A percentile compares a stretch with the other conserved stretches of the same genome.
Conservation (phyloP, 257 asterid species). For the Jaltomata sinuosa region DNA sequence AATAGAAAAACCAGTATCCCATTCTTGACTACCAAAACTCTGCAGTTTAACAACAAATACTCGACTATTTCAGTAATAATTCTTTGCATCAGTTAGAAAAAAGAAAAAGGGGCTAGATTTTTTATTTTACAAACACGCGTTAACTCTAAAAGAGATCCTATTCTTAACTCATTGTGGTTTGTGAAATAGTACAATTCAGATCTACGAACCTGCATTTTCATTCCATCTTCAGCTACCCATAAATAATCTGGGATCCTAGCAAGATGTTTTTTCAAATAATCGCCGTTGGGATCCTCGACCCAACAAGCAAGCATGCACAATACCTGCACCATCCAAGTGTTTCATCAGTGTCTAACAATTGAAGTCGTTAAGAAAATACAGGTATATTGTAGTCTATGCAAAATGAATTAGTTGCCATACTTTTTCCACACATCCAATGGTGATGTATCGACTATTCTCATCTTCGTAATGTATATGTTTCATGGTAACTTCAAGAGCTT, state of each 20-base stretch:
- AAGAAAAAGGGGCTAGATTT: background rate
- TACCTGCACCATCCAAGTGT: slow-evolving; percentile 7
- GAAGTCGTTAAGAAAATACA: background rate
- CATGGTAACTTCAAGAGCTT: slow-evolving; percentile 55
- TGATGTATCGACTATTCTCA: slow-evolving; percentile 58
- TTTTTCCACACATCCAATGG: slow-evolving; percentile 61
- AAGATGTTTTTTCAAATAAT: slow-evolving; percentile 64
- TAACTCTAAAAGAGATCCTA: background rate
- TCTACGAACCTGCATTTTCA: slow-evolving; percentile 62
- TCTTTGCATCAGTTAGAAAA: background rate
- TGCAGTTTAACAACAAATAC: slow-evolving; percentile 16
- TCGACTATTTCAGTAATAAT: background rate
- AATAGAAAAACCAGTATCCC: slow-evolving; percentile 81
- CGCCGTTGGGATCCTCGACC: slow-evolving; percentile 74
- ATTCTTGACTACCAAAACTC: slow-evolving; percentile 79
- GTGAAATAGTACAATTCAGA: background rate
- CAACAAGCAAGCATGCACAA: slow-evolving; percentile 75
- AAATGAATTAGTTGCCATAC: background rate
- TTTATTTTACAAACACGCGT: background rate
- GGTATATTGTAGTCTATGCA: background rate
- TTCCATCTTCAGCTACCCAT: slow-evolving; percentile 79
- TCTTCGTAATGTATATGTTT: slow-evolving; percentile 69
- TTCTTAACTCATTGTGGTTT: background rate
- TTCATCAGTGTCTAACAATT: background rate
- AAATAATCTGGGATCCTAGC: slow-evolving; percentile 62